Evolutionary conservation across 106 monocot genomes (phyloP).

Genomic region (Iris macrosiphon): DNA sequence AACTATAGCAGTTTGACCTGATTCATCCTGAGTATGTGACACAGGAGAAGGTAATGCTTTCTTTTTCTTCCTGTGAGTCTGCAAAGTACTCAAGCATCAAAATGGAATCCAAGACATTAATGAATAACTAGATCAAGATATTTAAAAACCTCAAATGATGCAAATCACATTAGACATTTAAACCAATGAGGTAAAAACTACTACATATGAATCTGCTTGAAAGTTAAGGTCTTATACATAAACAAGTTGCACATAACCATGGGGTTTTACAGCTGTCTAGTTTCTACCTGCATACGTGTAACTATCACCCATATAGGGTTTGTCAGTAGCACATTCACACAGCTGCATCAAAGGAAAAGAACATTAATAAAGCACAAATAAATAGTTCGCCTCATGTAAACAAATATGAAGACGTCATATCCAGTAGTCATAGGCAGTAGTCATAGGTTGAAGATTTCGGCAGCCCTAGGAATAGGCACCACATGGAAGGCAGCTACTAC

Average conservation of each 20-base stretch:
- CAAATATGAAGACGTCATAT: background rate
- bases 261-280: background rate
- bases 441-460: background rate
- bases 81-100: slow-evolving; percentile 6
- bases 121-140: background rate
- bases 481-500: too few relatives aligned
- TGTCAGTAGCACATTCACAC: slow-evolving; percentile 90
- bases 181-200: background rate
- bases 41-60: slow-evolving; percentile 11
- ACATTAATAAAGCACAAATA: slow-evolving; percentile 5
- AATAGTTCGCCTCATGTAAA: background rate
- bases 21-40: slow-evolving; percentile 21
- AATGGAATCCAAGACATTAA: background rate
- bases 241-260: background rate
- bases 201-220: background rate
- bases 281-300: slow-evolving; percentile 89
- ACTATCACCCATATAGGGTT: slow-evolving; percentile 98
- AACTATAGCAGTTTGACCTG: slow-evolving; percentile 16
- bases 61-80: slow-evolving; percentile 68
- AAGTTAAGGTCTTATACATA: background rate
- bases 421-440: background rate
- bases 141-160: background rate
- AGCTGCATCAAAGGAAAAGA: slow-evolving; percentile 42
- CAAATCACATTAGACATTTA: background rate
- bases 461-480: too few relatives aligned